Base-by-base conservation (phyloP, 1,284 basidiomycete species). In the Lentinula novae-zelandiae region DNA sequence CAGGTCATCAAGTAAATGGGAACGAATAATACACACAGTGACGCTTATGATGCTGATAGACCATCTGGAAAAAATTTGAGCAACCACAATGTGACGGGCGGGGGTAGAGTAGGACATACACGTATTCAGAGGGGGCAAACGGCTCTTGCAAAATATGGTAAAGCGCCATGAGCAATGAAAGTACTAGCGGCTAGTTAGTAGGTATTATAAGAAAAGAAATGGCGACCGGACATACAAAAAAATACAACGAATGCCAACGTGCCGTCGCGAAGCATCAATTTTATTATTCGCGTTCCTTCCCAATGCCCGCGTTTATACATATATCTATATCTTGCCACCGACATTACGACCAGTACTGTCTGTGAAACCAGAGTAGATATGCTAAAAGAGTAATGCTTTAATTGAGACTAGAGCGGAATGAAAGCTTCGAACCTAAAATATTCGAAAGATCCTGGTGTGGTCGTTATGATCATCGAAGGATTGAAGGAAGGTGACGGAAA, bases 111-210 rank as follows among this genome's bases (percentile, higher is more conserved):
- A 27, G 2, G 2, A 69, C 70, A 59, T 46, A 72, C 70, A 69
- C 65, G 58, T 68, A 71, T 39, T 63, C 63, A 10, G 67, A 64
- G 9, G 68, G 63, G 27, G 67, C 65, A 56, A 63, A 70, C 22
- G 65, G 57, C 20, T 65, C 44, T 40, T 63, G 60, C n/a, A 53
- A 48, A 17, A 68, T 44, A 42, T 69, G 66, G 60, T 67, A 68
- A 44, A 68, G 44, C 34, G 68, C 62, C 31, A 71, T 63, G 53
- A 65, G 57, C 17, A 68, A 17, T 13, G 58, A 63, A 49, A 70
- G 62, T n/a, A 70, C 70, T 72, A 46, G 33, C 31, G 33, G 22
- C 8, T 17, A 20, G 36, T n/a, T 17, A 33, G 8, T 12, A 15
- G 27, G 33, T 31, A 8, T 15, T n/a, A 38, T 10, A 20, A 2